Percentiles rank a stretch among this genome's conserved stretches.
phyloP scores from a whole-genome alignment of 306 rosid genomes.

The Gillenia trifoliata region DNA sequence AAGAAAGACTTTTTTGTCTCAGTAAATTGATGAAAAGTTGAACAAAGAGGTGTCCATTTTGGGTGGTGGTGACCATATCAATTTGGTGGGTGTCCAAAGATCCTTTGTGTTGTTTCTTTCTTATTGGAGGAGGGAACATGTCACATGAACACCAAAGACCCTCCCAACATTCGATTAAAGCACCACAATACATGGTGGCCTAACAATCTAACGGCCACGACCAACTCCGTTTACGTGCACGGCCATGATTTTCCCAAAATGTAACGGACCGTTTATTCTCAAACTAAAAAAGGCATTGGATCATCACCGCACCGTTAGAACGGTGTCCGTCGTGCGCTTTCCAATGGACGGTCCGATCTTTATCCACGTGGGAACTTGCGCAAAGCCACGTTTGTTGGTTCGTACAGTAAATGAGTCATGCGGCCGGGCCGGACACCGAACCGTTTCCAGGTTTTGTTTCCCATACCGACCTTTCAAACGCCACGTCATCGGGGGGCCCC shows the following conservation, averaged over 20 bases:
- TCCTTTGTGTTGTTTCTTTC: too few relatives aligned
- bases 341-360: not conserved
- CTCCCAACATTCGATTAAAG: too few relatives aligned
- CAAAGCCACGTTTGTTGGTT: not conserved
- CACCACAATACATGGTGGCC: not conserved
- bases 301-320: too few relatives aligned
- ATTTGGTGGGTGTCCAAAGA: not conserved
- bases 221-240: not conserved
- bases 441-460: slow-evolving; percentile 1
- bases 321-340: too few relatives aligned
- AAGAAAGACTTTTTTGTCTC: too few relatives aligned
- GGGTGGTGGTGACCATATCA: not conserved
- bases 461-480: not conserved
- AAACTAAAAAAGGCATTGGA: too few relatives aligned
- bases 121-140: too few relatives aligned
- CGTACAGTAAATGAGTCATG: not conserved
- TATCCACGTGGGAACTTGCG: not conserved
- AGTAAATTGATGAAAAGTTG: too few relatives aligned
- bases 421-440: slow-evolving; percentile 30
- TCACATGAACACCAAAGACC: too few relatives aligned
- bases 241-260: not conserved
- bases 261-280: not conserved
- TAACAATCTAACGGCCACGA: not conserved
- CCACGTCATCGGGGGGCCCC: slow-evolving; percentile 43
- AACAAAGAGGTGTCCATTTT: not conserved